These are phyloP conservation scores for Yarrowia galli DNA, from an alignment of 1,139 yeast genomes.

Conservation along the genomic window DNA sequence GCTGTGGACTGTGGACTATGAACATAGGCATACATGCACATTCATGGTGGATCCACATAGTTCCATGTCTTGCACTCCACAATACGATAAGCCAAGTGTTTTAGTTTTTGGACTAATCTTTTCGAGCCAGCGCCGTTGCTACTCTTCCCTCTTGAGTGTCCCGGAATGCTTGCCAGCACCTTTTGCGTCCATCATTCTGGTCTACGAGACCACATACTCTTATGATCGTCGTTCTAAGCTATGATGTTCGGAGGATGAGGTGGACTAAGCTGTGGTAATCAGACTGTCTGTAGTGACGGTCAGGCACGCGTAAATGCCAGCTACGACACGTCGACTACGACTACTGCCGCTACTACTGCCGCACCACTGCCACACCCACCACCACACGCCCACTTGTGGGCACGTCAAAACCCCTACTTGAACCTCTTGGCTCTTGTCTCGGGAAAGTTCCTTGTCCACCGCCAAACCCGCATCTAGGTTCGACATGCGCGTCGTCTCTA, in stretches of 20 bases:
- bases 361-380: neutral
- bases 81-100: conserved; percentile 3
- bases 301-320: no score
- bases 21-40: neutral
- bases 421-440: neutral
- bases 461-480: neutral
- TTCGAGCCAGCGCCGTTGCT: neutral
- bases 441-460: neutral
- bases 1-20: no score
- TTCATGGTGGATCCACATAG: neutral
- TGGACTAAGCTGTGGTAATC: no score
- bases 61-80: neutral
- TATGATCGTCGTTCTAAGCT: neutral
- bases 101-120: conserved; percentile 1
- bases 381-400: conserved; percentile 6
- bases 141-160: neutral
- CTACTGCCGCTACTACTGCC: no score
- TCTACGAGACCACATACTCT: neutral
- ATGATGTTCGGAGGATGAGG: neutral
- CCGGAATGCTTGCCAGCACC: neutral
- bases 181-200: neutral
- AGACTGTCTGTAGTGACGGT: no score
- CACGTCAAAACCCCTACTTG: conserved; percentile 9
- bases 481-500: conserved; percentile 21
- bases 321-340: no score